Conservation (phyloP, 176 grass and related monocot species). For the Zoysia pacifica region DNA sequence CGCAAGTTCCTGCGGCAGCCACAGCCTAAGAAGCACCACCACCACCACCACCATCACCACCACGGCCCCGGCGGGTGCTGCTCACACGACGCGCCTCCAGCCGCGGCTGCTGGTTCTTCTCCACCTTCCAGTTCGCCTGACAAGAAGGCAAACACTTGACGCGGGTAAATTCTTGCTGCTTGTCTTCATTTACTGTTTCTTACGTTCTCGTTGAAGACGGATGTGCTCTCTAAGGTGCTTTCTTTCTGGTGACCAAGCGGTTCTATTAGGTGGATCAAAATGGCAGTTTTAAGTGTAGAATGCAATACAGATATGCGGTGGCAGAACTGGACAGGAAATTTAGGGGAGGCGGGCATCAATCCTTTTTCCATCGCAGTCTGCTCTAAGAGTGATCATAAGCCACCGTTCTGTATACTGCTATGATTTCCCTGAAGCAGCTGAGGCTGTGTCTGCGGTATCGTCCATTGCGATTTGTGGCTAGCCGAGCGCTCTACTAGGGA, state of each 20-base stretch:
- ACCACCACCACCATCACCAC: slow-evolving; percentile 57
- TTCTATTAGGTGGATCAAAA: too few species aligned
- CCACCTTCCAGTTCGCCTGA: slow-evolving; percentile 27
- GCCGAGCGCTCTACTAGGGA: too few species aligned
- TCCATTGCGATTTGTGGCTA: too few species aligned
- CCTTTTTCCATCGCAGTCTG: too few species aligned
- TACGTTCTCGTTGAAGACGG: background rate
- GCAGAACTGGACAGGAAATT: too few species aligned
- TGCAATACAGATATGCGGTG: too few species aligned
- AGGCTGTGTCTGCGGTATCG: too few species aligned
- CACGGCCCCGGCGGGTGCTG: slow-evolving; percentile 66
- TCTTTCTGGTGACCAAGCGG: too few species aligned
- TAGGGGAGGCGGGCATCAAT: too few species aligned
- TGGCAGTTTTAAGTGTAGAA: background rate
- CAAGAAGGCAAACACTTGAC: slow-evolving; percentile 47
- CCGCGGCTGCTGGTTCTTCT: slow-evolving; percentile 24
- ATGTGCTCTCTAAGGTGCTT: background rate
- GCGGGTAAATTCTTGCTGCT: slow-evolving; percentile 11
- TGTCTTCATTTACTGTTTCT: background rate
- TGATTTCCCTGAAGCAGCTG: too few species aligned
- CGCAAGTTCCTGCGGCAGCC: slow-evolving; percentile 57
- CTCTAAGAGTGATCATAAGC: too few species aligned
- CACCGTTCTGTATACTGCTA: too few species aligned
- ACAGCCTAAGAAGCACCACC: slow-evolving; percentile 56
- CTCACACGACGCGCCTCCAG: slow-evolving; percentile 51